Percentiles rank a stretch among this genome's conserved stretches.
Conservation (phyloP, 257 asterid genomes). For the Nicotiana tomentosiformis region DNA sequence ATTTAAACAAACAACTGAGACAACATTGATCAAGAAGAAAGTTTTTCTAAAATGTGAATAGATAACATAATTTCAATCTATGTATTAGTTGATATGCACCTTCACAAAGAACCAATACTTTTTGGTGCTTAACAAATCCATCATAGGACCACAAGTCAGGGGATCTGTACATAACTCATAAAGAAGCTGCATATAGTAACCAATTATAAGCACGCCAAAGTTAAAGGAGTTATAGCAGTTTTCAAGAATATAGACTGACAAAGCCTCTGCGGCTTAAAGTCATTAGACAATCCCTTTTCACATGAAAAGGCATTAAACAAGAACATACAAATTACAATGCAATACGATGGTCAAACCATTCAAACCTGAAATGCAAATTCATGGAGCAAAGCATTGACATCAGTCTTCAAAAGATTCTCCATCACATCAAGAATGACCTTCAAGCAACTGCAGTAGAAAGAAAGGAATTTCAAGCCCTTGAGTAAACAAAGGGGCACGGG, state of each 20-base stretch:
- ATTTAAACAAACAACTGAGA: background rate
- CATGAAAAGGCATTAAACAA: background rate
- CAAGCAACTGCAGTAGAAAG: conserved; percentile 60
- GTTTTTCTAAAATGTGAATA: background rate
- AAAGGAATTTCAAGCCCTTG: conserved; percentile 18
- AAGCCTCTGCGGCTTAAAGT: background rate
- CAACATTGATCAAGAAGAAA: background rate
- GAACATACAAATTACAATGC: background rate
- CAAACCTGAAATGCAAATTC: conserved; percentile 95
- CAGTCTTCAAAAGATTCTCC: conserved; percentile 79
- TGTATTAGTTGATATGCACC: conserved; percentile 31
- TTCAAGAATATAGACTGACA: background rate
- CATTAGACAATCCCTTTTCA: background rate
- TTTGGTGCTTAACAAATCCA: conserved; percentile 74
- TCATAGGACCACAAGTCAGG: conserved; percentile 64
- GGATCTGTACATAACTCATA: conserved; percentile 85
- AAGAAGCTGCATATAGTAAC: conserved; percentile 60
- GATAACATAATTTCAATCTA: background rate
- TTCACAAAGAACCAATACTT: conserved; percentile 83
- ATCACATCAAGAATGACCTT: conserved; percentile 86
- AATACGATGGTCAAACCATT: background rate
- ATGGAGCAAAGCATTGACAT: conserved; percentile 76
- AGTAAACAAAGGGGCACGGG: background rate
- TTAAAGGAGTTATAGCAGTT: conserved; percentile 9
- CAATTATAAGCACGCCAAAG: conserved; percentile 20